Evolutionary conservation across 306 rosid genomes (phyloP).

Genomic region (Mimosa pudica): DNA sequence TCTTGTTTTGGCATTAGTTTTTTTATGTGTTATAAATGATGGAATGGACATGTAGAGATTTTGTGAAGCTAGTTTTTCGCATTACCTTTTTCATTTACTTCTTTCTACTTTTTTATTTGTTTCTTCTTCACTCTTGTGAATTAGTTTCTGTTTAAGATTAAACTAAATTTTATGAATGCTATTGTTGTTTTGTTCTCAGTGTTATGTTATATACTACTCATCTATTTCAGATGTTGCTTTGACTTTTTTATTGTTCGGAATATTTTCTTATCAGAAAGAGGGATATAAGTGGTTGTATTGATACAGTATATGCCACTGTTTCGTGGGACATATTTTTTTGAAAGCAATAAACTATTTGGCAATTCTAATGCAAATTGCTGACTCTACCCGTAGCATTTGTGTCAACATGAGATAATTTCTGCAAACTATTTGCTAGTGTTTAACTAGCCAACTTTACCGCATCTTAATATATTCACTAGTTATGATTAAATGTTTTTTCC

Average conservation of each 20-base stretch:
- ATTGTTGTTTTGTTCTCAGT: too few species aligned
- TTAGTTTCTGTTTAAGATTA: too few species aligned
- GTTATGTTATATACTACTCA: too few species aligned
- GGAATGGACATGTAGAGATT: too few species aligned
- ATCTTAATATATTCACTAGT: constrained; percentile 5
- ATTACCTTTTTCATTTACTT: too few species aligned
- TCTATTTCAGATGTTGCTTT: too few species aligned
- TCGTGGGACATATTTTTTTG: not conserved
- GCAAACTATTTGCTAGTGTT: not conserved
- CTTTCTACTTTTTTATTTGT: too few species aligned
- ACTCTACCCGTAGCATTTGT: not conserved
- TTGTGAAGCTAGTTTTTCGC: too few species aligned
- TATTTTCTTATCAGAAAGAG: not conserved
- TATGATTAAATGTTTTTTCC: constrained; percentile 32
- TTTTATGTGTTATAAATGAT: too few species aligned
- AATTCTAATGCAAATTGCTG: not conserved
- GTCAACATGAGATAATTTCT: not conserved
- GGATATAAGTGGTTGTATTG: not conserved
- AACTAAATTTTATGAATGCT: too few species aligned
- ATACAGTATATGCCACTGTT: not conserved
- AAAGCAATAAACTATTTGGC: not conserved
- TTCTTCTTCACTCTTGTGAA: too few species aligned
- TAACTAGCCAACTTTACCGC: not conserved
- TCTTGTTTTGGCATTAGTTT: too few species aligned
- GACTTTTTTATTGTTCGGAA: not conserved